Conservation (phyloP, 2,329 filamentous ascomycete genomes). For the Dichotomopilus funicola region DNA sequence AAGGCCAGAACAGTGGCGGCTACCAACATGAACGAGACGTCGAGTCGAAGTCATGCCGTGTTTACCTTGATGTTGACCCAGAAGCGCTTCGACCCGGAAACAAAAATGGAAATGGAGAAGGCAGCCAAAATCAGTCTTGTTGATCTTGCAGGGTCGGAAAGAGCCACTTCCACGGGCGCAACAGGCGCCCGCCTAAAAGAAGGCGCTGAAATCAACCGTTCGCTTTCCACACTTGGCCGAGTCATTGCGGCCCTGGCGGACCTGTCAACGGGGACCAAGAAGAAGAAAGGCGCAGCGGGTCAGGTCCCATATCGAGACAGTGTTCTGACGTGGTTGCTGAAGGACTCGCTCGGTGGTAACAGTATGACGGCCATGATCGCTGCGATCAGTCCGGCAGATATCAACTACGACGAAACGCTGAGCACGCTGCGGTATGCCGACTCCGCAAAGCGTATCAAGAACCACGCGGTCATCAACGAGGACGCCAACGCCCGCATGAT, state of each 20-base stretch:
- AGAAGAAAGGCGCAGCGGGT: slow-evolving; percentile 64
- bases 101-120: slow-evolving; percentile 95
- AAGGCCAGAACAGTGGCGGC: slow-evolving; percentile 96
- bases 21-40: slow-evolving; percentile 99
- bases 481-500: slow-evolving; percentile 99
- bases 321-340: slow-evolving; percentile 90
- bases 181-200: slow-evolving; percentile 94
- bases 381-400: slow-evolving; percentile 94
- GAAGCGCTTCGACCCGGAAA: slow-evolving; percentile 83
- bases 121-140: slow-evolving; percentile 97
- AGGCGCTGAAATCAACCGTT: slow-evolving; percentile 97
- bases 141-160: slow-evolving; percentile 93
- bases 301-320: slow-evolving; percentile 96
- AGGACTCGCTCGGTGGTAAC: slow-evolving; percentile 95
- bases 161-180: slow-evolving; percentile 93
- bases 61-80: slow-evolving; percentile 95
- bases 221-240: slow-evolving; percentile 89
- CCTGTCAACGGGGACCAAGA: slow-evolving; percentile 69
- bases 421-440: slow-evolving; percentile 95
- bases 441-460: slow-evolving; percentile 98
- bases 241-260: slow-evolving; percentile 96
- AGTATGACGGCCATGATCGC: slow-evolving; percentile 99
- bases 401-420: slow-evolving; percentile 97
- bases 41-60: slow-evolving; percentile 94
- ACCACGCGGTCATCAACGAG: slow-evolving; percentile 97